These are phyloP conservation scores for Urtica urens DNA, from an alignment of 306 rosid genomes.

Conservation along the genomic window DNA sequence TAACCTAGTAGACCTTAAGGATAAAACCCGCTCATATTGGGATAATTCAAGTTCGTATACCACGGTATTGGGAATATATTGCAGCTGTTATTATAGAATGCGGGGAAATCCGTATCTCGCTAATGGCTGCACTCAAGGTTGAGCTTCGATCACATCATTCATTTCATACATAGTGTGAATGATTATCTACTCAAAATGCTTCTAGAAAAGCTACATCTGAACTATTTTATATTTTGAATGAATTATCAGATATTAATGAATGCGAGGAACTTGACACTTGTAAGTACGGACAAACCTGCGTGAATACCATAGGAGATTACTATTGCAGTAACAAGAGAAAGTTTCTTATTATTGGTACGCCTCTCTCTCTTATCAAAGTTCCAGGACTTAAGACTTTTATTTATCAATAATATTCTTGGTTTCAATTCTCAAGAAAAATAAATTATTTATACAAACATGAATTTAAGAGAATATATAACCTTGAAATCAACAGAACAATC, in stretches of 20 bases:
- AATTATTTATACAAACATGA: neutral
- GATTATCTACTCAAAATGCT: no score
- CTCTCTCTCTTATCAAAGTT: neutral
- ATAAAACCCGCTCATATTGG: neutral
- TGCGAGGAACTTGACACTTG: neutral
- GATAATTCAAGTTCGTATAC: rapidly evolving
- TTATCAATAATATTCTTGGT: neutral
- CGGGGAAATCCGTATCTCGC: neutral
- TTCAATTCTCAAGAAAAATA: neutral
- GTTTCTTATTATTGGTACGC: neutral
- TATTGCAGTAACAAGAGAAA: neutral
- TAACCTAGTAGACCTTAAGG: neutral
- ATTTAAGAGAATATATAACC: neutral
- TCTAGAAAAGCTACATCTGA: no score
- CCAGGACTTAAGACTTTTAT: neutral
- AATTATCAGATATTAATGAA: slow-evolving; percentile 2
- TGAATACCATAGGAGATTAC: neutral
- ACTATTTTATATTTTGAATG: no score
- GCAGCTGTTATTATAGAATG: neutral
- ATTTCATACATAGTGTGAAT: neutral
- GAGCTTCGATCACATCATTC: neutral
- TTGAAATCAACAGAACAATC: no score
- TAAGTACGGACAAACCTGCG: neutral
- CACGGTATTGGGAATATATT: neutral
- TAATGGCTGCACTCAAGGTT: slow-evolving; percentile 3